A percentile compares a stretch with the other conserved stretches of the same genome.
These are phyloP conservation scores for Colletotrichum sp. DNA, from an alignment of 2,329 filamentous ascomycete species.

Conservation along the genomic window DNA sequence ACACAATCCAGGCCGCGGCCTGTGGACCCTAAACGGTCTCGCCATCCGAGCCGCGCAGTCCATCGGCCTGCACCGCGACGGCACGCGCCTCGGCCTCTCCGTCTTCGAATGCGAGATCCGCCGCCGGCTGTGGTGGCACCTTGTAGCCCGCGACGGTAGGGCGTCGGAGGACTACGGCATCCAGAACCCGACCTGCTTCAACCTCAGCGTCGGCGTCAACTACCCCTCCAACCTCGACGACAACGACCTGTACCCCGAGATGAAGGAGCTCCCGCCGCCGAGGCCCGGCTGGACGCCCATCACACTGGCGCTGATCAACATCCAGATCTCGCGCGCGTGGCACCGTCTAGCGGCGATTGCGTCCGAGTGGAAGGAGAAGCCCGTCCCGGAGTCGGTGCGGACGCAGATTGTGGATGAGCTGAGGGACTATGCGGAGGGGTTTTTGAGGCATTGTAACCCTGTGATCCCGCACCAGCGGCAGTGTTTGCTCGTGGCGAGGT, in stretches of 20 bases:
- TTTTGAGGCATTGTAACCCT: slow-evolving; percentile 56
- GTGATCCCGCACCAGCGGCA: slow-evolving; percentile 49
- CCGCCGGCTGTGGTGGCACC: slow-evolving; percentile 60
- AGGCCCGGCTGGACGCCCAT: slow-evolving; percentile 62
- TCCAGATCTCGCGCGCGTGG: slow-evolving; percentile 46
- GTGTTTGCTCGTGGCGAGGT: slow-evolving; percentile 29
- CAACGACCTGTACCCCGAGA: slow-evolving; percentile 51
- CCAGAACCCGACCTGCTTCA: slow-evolving; percentile 16
- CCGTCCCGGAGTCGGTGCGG: slow-evolving; percentile 35
- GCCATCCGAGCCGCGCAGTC: slow-evolving; percentile 52
- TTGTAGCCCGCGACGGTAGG: slow-evolving; percentile 56
- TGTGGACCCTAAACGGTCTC: slow-evolving; percentile 48
- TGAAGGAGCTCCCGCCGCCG: slow-evolving; percentile 51
- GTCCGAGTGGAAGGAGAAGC: slow-evolving; percentile 9
- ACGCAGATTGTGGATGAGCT: slow-evolving; percentile 46
- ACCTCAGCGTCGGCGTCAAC: slow-evolving; percentile 50
- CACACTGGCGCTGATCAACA: slow-evolving; percentile 59
- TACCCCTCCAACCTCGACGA: slow-evolving; percentile 64
- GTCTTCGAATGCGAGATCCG: slow-evolving; percentile 59
- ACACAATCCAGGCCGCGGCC: slow-evolving; percentile 36
- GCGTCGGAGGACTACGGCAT: slow-evolving; percentile 63
- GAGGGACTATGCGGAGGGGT: slow-evolving; percentile 49
- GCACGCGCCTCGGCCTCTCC: slow-evolving; percentile 31
- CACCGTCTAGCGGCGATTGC: slow-evolving; percentile 27
- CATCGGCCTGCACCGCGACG: slow-evolving; percentile 58